These are phyloP conservation scores for Cladosporium austrohemisphaericum DNA, from an alignment of 2,329 filamentous ascomycete genomes.

Conservation along the genomic window DNA sequence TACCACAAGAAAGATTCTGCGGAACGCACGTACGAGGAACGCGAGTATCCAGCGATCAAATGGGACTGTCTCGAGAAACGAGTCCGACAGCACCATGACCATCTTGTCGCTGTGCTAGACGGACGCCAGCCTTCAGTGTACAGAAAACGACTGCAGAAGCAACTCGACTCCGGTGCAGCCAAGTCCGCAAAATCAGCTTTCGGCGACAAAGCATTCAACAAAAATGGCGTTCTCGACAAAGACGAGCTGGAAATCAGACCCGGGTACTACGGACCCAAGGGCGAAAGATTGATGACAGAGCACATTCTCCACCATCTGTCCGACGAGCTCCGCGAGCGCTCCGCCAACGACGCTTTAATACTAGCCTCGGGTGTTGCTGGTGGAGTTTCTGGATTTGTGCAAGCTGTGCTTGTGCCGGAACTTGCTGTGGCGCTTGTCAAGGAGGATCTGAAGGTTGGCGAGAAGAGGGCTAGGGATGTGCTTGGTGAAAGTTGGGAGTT, in stretches of 20 bases:
- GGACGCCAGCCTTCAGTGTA: slow-evolving; percentile 24
- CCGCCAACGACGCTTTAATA: slow-evolving; percentile 30
- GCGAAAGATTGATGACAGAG: slow-evolving; percentile 34
- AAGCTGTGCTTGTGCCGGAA: slow-evolving; percentile 36
- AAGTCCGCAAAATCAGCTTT: slow-evolving; percentile 21
- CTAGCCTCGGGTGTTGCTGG: slow-evolving; percentile 30
- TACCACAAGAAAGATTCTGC: slow-evolving; percentile 30
- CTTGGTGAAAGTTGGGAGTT: slow-evolving; percentile 31
- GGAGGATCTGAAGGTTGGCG: slow-evolving; percentile 32
- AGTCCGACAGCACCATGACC: slow-evolving; percentile 25
- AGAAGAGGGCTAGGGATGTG: slow-evolving; percentile 23
- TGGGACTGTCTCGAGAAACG: slow-evolving; percentile 28
- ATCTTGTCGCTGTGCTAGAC: slow-evolving; percentile 26
- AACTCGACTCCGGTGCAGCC: slow-evolving; percentile 20
- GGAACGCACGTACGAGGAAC: slow-evolving; percentile 26
- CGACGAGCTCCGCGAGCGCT: slow-evolving; percentile 26
- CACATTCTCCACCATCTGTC: slow-evolving; percentile 30
- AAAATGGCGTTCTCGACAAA: background rate
- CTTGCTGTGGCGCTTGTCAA: slow-evolving; percentile 33
- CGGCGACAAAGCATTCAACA: slow-evolving; percentile 1
- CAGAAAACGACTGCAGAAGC: slow-evolving; percentile 24
- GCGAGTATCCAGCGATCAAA: slow-evolving; percentile 33
- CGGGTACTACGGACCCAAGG: slow-evolving; percentile 36
- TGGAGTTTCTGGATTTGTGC: slow-evolving; percentile 35
- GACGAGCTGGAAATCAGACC: slow-evolving; percentile 4